Evolutionary conservation across 1,284 basidiomycete genomes (phyloP).

Genomic region (Puccinia coronata): DNA sequence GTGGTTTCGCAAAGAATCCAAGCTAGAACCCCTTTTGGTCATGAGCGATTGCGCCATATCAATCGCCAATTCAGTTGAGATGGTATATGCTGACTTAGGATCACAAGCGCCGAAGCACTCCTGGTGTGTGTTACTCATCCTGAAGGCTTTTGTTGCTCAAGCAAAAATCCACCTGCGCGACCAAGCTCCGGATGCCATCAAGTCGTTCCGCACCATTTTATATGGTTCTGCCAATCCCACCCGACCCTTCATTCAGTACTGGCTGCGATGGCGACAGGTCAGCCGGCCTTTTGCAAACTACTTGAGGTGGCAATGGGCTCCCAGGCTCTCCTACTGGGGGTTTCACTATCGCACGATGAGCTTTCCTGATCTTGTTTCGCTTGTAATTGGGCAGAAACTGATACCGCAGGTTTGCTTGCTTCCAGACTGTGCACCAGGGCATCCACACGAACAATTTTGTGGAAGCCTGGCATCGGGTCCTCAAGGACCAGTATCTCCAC

Average conservation of each 20-base stretch:
- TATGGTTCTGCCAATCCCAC: not conserved
- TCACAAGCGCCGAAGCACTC: not conserved
- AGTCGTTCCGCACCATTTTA: not conserved
- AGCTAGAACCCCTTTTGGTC: not conserved
- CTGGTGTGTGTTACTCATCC: constrained; percentile 6
- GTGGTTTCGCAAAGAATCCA: not conserved
- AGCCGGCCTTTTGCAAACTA: not conserved
- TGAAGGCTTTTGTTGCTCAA: not conserved
- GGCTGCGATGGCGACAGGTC: not conserved
- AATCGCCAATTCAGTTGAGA: not conserved
- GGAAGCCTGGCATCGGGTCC: no score
- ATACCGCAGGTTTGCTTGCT: no score
- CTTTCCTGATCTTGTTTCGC: no score
- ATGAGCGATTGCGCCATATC: constrained; percentile 15
- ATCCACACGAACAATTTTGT: no score
- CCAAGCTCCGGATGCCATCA: not conserved
- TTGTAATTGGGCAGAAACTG: no score
- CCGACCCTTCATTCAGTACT: not conserved
- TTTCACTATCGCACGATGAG: not conserved
- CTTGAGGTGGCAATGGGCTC: not conserved
- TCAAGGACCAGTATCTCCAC: no score
- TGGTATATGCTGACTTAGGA: not conserved
- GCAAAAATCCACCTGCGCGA: not conserved
- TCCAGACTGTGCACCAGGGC: no score
- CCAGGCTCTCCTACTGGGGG: not conserved